Conservation (phyloP, 2,329 filamentous ascomycete species). For the Curvularia hawaiiensis region DNA sequence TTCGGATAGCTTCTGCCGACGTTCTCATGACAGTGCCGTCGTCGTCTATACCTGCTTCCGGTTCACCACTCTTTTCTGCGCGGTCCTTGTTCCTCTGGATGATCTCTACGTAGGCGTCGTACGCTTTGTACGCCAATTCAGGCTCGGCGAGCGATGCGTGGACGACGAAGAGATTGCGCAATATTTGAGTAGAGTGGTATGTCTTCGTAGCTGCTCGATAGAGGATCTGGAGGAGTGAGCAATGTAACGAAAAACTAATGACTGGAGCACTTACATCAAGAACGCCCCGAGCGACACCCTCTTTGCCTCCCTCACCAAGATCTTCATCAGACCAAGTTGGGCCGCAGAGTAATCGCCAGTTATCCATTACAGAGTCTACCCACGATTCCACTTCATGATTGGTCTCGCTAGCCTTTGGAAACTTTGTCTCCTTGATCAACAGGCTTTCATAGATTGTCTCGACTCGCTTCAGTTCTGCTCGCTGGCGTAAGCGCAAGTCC, state of each 20-base stretch:
- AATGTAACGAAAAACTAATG: not conserved
- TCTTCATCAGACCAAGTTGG: conserved; percentile 80
- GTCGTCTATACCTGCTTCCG: conserved; percentile 74
- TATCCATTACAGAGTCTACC: conserved; percentile 76
- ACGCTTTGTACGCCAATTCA: conserved; percentile 85
- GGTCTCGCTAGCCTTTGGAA: conserved; percentile 81
- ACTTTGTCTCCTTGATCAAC: conserved; percentile 77
- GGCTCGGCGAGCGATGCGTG: conserved; percentile 91
- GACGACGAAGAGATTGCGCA: conserved; percentile 84
- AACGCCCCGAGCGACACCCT: conserved; percentile 73
- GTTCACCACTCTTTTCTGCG: conserved; percentile 73
- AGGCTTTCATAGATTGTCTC: conserved; percentile 80
- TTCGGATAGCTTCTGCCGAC: conserved; percentile 76
- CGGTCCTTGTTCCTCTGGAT: conserved; percentile 83
- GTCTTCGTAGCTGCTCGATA: conserved; percentile 92
- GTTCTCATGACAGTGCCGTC: conserved; percentile 79
- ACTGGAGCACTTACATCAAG: conserved; percentile 61
- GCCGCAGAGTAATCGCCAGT: conserved; percentile 84
- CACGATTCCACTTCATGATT: conserved; percentile 83
- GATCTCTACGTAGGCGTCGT: conserved; percentile 90
- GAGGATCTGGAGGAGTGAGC: conserved; percentile 62
- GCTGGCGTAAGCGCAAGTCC: conserved; percentile 56
- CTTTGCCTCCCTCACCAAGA: conserved; percentile 79
- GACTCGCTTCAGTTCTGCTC: conserved; percentile 77
- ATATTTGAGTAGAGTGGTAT: conserved; percentile 89